A percentile compares a stretch with the other conserved stretches of the same genome.
phyloP scores from a whole-genome alignment of 192 early-diverging fungal species.

The Podila epigama region DNA sequence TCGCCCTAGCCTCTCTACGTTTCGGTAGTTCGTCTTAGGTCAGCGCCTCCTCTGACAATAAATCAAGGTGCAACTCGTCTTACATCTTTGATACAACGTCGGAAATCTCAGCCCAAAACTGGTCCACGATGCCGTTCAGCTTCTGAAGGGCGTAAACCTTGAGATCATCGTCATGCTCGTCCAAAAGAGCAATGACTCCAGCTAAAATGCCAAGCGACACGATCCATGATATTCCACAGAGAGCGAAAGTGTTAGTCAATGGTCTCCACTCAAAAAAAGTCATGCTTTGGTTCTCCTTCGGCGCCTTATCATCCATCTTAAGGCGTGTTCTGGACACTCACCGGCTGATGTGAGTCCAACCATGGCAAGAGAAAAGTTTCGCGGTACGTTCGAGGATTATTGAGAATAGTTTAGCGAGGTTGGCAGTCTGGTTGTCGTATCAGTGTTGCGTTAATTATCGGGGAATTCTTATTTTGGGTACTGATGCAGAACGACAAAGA shows the following conservation, averaged over 20 bases:
- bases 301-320: not conserved
- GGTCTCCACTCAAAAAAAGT: too few species aligned
- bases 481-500: not conserved
- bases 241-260: too few species aligned
- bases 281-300: too few species aligned
- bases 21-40: not conserved
- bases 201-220: slow-evolving; percentile 50
- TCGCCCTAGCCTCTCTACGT: not conserved
- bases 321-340: slow-evolving; percentile 1
- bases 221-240: not conserved
- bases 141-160: slow-evolving; percentile 93
- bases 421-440: too few species aligned
- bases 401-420: not conserved
- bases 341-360: slow-evolving; percentile 55
- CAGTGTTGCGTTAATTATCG: too few species aligned
- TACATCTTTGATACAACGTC: slow-evolving; percentile 92
- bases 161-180: slow-evolving; percentile 91
- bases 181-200: slow-evolving; percentile 92
- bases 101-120: slow-evolving; percentile 98
- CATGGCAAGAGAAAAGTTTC: too few species aligned
- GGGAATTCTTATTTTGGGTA: not conserved
- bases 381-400: too few species aligned
- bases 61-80: slow-evolving; percentile 9
- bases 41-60: too few species aligned
- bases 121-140: slow-evolving; percentile 88